These are phyloP conservation scores for Entomortierella chlamydospora DNA, from an alignment of 192 early-diverging fungal species.

Conservation along the genomic window DNA sequence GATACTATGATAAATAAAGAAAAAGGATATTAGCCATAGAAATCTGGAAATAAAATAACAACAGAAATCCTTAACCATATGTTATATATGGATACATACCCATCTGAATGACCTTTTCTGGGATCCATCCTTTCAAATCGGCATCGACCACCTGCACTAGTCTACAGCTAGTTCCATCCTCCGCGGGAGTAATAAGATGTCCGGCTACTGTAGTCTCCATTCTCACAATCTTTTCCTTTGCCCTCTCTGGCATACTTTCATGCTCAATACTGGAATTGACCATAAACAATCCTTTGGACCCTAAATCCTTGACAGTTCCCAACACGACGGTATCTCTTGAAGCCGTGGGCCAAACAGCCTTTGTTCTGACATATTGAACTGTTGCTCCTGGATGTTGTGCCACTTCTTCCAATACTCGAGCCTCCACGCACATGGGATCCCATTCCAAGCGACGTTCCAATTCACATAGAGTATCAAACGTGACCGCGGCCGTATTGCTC, in stretches of 20 bases:
- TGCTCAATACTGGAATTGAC: constrained; percentile 44
- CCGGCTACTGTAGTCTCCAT: constrained; percentile 47
- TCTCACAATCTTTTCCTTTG: constrained; percentile 42
- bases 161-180: constrained; percentile 12
- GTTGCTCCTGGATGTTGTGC: constrained; percentile 20
- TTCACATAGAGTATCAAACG: constrained; percentile 45
- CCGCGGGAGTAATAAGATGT: constrained; percentile 34
- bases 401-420: constrained; percentile 27
- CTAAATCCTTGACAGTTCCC: constrained; percentile 40
- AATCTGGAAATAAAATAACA: neutral
- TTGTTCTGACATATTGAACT: constrained; percentile 50
- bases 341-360: constrained; percentile 50
- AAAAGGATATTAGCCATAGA: neutral
- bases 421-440: constrained; percentile 53
- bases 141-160: constrained; percentile 46
- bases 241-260: constrained; percentile 37
- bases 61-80: too few species aligned
- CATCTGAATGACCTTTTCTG: constrained; percentile 51
- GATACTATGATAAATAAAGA: constrained; percentile 19
- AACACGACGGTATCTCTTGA: constrained; percentile 46
- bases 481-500: constrained; percentile 41
- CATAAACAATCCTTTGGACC: constrained; percentile 27
- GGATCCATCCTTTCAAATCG: constrained; percentile 55
- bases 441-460: constrained; percentile 28
- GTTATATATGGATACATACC: constrained; percentile 30